These are phyloP conservation scores for Sungouiella blattae DNA, from an alignment of 805 yeast species.

Conservation along the genomic window DNA sequence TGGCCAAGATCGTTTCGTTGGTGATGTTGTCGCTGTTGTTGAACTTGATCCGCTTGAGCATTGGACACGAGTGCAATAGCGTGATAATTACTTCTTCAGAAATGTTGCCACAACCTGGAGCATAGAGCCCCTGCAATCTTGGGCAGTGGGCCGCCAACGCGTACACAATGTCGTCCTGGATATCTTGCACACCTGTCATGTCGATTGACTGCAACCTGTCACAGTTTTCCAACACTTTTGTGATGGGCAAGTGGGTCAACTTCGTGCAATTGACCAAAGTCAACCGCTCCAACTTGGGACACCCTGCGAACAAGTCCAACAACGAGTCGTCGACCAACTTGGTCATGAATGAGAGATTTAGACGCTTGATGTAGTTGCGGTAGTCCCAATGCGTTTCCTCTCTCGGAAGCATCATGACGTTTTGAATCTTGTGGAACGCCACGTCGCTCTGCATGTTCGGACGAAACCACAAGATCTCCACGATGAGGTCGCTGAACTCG, in stretches of 20 bases:
- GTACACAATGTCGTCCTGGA: conserved; percentile 61
- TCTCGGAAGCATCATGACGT: conserved; percentile 50
- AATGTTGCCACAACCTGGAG: conserved; percentile 77
- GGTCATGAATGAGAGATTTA: conserved; percentile 76
- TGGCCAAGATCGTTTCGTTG: conserved; percentile 55
- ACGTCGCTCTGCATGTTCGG: conserved; percentile 60
- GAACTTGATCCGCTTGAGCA: conserved; percentile 78
- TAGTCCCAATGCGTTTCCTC: conserved; percentile 60
- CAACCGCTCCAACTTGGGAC: conserved; percentile 76
- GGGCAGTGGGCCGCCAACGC: conserved; percentile 70
- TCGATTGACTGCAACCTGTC: conserved; percentile 78
- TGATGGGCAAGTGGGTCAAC: conserved; percentile 58
- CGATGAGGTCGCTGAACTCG: conserved; percentile 72
- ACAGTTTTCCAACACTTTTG: conserved; percentile 61
- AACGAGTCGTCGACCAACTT: conserved; percentile 62
- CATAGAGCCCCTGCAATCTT: conserved; percentile 83
- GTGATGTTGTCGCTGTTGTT: conserved; percentile 66
- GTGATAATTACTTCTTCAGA: conserved; percentile 59
- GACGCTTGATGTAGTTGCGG: conserved; percentile 65
- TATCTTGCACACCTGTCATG: conserved; percentile 69
- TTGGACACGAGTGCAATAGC: conserved; percentile 61
- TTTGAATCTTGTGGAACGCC: conserved; percentile 50
- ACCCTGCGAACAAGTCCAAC: conserved; percentile 58
- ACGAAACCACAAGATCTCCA: conserved; percentile 84
- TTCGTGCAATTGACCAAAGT: conserved; percentile 78